A percentile compares a stretch with the other conserved stretches of the same genome.
Conservation (phyloP, 2,329 filamentous ascomycete genomes). For the Nemania serpens region DNA sequence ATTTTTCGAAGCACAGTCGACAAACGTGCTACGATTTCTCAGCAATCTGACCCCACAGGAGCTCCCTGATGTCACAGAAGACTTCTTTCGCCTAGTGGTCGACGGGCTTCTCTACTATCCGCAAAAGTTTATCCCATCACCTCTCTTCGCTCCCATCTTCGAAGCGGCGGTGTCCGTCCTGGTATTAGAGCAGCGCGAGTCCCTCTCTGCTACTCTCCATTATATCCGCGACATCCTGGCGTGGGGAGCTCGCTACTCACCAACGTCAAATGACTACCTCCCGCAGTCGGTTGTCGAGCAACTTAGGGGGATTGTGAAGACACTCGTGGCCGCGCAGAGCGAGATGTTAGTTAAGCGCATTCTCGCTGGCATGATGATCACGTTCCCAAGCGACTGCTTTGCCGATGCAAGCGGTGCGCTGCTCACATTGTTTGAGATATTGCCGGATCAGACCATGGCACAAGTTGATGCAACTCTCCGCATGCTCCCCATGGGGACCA, state of each 20-base stretch:
- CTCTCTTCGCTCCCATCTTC: conserved; percentile 80
- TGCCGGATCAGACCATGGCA: conserved; percentile 75
- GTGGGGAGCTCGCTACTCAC: conserved; percentile 79
- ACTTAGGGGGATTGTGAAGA: conserved; percentile 73
- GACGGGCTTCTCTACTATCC: conserved; percentile 95
- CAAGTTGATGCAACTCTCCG: conserved; percentile 87
- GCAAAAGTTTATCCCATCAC: conserved; percentile 77
- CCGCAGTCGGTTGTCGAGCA: conserved; percentile 67
- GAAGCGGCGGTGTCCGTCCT: conserved; percentile 86
- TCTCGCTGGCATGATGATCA: conserved; percentile 98
- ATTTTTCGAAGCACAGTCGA: conserved; percentile 93
- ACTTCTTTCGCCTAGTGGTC: conserved; percentile 91
- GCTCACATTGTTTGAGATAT: conserved; percentile 83
- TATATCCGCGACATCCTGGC: conserved; percentile 90
- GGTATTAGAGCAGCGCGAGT: conserved; percentile 87
- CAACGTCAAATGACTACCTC: conserved; percentile 58
- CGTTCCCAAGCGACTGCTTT: conserved; percentile 94
- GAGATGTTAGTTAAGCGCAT: conserved; percentile 83
- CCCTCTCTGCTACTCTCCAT: conserved; percentile 87
- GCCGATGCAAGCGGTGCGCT: conserved; percentile 93
- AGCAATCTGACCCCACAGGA: conserved; percentile 78
- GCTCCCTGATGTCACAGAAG: conserved; percentile 84
- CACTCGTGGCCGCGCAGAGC: conserved; percentile 71
- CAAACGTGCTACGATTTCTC: conserved; percentile 85
- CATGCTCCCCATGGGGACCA: conserved; percentile 80